A percentile compares a stretch with the other conserved stretches of the same genome.
These are phyloP conservation scores for Candida golubevii DNA, from an alignment of 805 yeast species.

Conservation along the genomic window DNA sequence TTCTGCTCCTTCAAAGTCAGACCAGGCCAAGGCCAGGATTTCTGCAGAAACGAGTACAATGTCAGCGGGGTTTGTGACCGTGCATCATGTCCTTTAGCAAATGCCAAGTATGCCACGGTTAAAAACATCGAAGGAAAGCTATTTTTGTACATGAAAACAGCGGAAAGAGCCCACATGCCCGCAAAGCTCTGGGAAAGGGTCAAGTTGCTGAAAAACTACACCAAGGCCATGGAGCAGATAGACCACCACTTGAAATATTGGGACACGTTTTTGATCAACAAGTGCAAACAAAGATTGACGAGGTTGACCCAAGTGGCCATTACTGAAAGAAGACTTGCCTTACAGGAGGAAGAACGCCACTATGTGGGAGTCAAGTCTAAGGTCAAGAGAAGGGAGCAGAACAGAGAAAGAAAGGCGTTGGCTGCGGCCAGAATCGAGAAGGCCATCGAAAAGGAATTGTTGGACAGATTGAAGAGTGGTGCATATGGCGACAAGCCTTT, in stretches of 20 bases:
- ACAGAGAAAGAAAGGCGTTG: constrained; percentile 93
- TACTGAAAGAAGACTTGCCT: constrained; percentile 88
- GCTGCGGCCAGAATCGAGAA: constrained; percentile 96
- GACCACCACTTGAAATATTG: constrained; percentile 87
- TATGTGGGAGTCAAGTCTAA: constrained; percentile 90
- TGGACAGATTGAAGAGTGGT: constrained; percentile 93
- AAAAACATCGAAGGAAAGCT: constrained; percentile 74
- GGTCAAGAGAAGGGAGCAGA: constrained; percentile 90
- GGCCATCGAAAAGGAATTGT: constrained; percentile 91
- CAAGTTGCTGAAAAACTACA: constrained; percentile 82
- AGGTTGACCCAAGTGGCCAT: constrained; percentile 93
- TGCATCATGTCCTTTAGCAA: constrained; percentile 94
- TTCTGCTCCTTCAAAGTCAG: constrained; percentile 93
- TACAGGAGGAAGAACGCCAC: constrained; percentile 88
- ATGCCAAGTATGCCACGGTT: constrained; percentile 85
- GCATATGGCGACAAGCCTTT: constrained; percentile 98
- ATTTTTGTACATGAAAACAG: constrained; percentile 91
- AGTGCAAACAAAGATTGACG: constrained; percentile 94
- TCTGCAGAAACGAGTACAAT: constrained; percentile 94
- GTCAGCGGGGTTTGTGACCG: constrained; percentile 92
- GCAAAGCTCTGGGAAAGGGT: constrained; percentile 93
- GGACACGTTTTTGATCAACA: constrained; percentile 87
- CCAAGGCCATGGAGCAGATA: constrained; percentile 81
- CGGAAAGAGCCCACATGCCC: constrained; percentile 96
- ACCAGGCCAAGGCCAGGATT: constrained; percentile 83